Conservation (phyloP, 495 filamentous ascomycete genomes). For the Hyaloscypha bicolor region DNA sequence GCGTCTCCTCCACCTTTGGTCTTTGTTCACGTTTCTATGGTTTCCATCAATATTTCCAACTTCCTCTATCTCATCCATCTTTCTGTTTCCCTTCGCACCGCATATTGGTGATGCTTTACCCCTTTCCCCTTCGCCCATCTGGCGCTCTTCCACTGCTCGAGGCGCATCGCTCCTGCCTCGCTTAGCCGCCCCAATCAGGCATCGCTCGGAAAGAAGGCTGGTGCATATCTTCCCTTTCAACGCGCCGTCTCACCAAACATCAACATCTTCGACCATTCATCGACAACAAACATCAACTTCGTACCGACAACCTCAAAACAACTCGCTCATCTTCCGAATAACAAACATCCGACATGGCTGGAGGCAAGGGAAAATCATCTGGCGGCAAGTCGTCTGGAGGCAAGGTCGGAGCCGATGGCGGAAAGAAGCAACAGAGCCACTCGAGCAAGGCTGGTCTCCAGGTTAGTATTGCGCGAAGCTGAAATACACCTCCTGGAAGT, state of each 20-base stretch:
- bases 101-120: constrained; percentile 22
- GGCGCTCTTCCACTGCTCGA: constrained; percentile 1
- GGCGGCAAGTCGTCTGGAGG: constrained; percentile 84
- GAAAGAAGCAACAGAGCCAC: constrained; percentile 96
- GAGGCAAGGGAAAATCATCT: constrained; percentile 92
- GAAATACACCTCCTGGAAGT: neutral
- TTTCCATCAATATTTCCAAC: neutral
- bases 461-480: constrained; percentile 63
- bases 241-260: constrained; percentile 32
- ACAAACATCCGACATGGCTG: constrained; percentile 60
- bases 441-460: constrained; percentile 97
- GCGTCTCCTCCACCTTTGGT: constrained; percentile 2
- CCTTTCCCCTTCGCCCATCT: constrained; percentile 8
- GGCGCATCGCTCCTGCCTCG: constrained; percentile 10
- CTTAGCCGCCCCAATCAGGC: constrained; percentile 25
- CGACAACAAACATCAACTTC: constrained; percentile 24
- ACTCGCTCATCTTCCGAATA: neutral
- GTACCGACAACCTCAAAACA: neutral
- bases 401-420: constrained; percentile 78
- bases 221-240: constrained; percentile 27
- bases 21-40: constrained; percentile 4
- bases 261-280: constrained; percentile 24
- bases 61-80: neutral
- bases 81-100: neutral
- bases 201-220: constrained; percentile 20